phyloP scores from a whole-genome alignment of 441 rosid genomes.

The Gossypium lobatum region DNA sequence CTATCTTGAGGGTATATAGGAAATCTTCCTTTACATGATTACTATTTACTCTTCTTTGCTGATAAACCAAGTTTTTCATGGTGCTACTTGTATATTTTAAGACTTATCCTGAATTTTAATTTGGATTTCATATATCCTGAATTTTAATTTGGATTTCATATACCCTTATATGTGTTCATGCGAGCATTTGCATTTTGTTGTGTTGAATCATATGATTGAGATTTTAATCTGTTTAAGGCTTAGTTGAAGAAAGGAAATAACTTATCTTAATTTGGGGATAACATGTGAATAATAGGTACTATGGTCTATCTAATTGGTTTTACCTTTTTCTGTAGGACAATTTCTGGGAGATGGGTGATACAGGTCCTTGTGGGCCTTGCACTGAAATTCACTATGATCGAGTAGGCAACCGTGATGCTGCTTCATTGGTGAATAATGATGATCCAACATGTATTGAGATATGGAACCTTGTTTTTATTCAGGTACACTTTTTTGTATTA shows the following conservation, averaged over 20 bases:
- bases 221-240: not conserved
- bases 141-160: not conserved
- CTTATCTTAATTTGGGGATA: not conserved
- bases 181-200: not conserved
- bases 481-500: conserved; percentile 39
- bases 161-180: not conserved
- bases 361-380: conserved; percentile 99
- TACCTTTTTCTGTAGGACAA: conserved; percentile 55
- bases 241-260: not conserved
- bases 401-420: conserved; percentile 81
- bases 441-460: conserved; percentile 98
- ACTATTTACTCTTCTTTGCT: not conserved
- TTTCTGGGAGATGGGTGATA: conserved; percentile 99
- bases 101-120: not conserved
- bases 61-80: not conserved
- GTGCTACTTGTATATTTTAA: not conserved
- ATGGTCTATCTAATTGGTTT: conserved; percentile 10
- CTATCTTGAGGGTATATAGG: not conserved
- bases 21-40: not conserved
- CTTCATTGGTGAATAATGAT: conserved; percentile 79
- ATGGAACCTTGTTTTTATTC: conserved; percentile 98
- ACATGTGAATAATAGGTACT: not conserved
- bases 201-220: conserved; percentile 4
- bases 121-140: no score
- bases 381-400: conserved; percentile 96